Base-by-base conservation (phyloP, 2,329 filamentous ascomycete genomes). In the Aquanectria penicillioides region DNA sequence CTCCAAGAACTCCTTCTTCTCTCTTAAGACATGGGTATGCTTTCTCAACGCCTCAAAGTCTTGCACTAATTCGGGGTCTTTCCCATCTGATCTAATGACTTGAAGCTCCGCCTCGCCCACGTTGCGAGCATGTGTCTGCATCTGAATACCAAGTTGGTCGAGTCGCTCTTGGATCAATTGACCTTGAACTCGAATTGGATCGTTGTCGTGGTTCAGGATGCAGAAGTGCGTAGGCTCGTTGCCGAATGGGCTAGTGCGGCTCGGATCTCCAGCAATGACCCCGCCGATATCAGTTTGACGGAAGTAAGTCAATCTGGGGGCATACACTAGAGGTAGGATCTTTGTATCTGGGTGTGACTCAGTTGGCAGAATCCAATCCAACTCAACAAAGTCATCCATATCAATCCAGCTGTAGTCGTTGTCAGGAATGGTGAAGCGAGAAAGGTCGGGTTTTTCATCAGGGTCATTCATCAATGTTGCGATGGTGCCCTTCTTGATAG, bases 331-430 rank as follows among this genome's bases (percentile, higher is more conserved):
- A 0, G 96, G 96, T 51, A 99, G 78, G 40, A 99, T 99, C 74
- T 95, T 94, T 1, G 94, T 98, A 66, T 96, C 90, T 1, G 94
- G 94, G 65, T 97, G 96, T 26, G 90, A 87, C 71, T 97, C 92
- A 12, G 92, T 90, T 1, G 94, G 94, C 20, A 97, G 78, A 51
- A 97, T 94, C 94, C 94, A 98, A 73, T 97, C 96, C 18, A 99
- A 80, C 74, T 99, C 95, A 25, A 99, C 94, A 76, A 99, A 99
- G 73, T 99, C 95, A 72, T 99, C 95, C 93, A 99, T 98, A 71
- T 99, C 95, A 62, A 99, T 94, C 95, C 95, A 99, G 53, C 90
- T 93, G 66, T 93, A 89, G 71, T 99, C 95, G 52, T 96, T 92
- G 73, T 99, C 95, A 0, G 95, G 94, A 46, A 99, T 99, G 0